Conservation (phyloP, 108 stramenopile genomes). For the Cylindrotheca closterium region DNA sequence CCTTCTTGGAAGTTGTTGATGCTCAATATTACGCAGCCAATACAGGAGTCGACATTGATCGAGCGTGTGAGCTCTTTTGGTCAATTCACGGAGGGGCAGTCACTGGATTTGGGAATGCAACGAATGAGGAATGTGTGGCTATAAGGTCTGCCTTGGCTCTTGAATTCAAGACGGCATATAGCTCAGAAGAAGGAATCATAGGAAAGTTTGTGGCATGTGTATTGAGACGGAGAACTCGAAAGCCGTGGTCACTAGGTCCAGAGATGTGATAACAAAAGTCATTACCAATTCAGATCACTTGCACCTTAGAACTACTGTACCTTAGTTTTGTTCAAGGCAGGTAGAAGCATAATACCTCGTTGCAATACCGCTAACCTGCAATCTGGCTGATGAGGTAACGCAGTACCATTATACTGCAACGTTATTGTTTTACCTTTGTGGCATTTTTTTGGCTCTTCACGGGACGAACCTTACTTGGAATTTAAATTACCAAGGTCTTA, state of each 20-base stretch:
- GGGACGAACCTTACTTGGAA: too few relatives aligned
- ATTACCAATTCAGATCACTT: too few relatives aligned
- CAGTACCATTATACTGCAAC: too few relatives aligned
- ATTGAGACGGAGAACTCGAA: not conserved
- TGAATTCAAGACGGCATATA: not conserved
- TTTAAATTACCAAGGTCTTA: too few relatives aligned
- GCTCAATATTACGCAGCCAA: not conserved
- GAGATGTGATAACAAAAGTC: not conserved
- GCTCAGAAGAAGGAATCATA: not conserved
- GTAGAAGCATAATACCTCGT: too few relatives aligned
- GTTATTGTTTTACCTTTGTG: too few relatives aligned
- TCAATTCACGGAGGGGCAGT: constrained; percentile 2
- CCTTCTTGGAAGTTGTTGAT: not conserved
- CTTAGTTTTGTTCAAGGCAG: too few relatives aligned
- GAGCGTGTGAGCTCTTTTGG: constrained; percentile 3
- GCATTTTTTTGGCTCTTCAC: too few relatives aligned
- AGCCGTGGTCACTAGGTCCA: too few relatives aligned
- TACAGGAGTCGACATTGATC: not conserved
- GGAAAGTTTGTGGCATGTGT: constrained; percentile 4
- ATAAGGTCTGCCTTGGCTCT: not conserved
- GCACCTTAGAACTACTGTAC: too few relatives aligned
- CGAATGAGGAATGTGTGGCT: not conserved
- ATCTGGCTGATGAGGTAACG: too few relatives aligned
- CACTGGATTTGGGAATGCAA: not conserved
- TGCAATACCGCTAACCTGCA: too few relatives aligned